Evolutionary conservation across 306 rosid genomes (phyloP).

Genomic region (Clitoria ternatea): DNA sequence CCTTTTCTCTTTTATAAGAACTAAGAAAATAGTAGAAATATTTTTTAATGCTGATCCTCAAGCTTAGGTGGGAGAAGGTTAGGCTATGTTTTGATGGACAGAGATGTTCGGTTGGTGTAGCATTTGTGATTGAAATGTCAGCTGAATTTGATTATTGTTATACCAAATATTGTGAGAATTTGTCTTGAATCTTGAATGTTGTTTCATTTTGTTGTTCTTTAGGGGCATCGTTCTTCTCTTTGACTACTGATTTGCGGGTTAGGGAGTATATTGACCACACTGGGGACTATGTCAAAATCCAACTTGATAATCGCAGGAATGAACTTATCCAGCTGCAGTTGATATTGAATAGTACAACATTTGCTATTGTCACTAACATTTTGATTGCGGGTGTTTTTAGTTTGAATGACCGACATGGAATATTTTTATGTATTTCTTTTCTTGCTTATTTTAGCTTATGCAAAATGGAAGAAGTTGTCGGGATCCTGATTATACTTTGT

Average conservation of each 20-base stretch:
- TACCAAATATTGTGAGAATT: neutral
- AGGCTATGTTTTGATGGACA: neutral
- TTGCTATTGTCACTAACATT: slow-evolving; percentile 73
- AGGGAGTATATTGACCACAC: slow-evolving; percentile 97
- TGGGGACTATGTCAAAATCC: slow-evolving; percentile 92
- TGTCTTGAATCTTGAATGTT: neutral
- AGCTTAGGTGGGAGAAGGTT: neutral
- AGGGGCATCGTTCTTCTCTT: slow-evolving; percentile 4
- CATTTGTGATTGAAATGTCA: neutral
- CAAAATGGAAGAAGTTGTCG: slow-evolving; percentile 85
- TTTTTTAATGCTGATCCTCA: neutral
- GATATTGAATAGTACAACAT: slow-evolving; percentile 83
- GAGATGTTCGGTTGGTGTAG: neutral
- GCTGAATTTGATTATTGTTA: slow-evolving; percentile 6
- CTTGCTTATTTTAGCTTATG: slow-evolving; percentile 71
- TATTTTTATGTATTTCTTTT: slow-evolving; percentile 58
- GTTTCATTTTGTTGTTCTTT: neutral
- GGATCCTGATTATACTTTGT: slow-evolving; percentile 49
- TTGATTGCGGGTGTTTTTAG: slow-evolving; percentile 62
- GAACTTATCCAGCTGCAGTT: slow-evolving; percentile 97
- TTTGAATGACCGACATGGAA: slow-evolving; percentile 8
- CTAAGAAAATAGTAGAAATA: neutral
- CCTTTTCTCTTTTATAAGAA: neutral
- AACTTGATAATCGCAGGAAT: slow-evolving; percentile 93
- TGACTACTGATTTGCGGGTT: slow-evolving; percentile 54